Conservation (phyloP, 768 basidiomycete species). For the Tulasnella sp. region DNA sequence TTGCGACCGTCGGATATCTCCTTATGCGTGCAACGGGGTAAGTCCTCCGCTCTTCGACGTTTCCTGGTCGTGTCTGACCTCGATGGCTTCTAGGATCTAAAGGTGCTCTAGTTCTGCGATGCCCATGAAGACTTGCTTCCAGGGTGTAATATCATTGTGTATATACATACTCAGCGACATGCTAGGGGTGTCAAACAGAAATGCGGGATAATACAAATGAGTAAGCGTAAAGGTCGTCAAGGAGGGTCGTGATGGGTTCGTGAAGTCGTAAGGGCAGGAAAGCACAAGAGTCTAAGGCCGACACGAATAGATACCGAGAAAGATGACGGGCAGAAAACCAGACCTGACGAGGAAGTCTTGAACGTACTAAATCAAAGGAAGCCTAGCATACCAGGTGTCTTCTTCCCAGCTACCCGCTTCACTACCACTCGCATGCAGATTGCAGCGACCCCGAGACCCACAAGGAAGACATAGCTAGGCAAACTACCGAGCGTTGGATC, state of each 20-base stretch:
- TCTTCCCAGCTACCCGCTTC: slow-evolving; percentile 23
- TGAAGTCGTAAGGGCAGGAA: not conserved
- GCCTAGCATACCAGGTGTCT: not conserved
- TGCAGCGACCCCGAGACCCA: slow-evolving; percentile 27
- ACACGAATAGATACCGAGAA: not conserved
- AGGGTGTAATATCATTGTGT: slow-evolving; percentile 1
- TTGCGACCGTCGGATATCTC: slow-evolving; percentile 78
- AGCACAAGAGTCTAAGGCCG: not conserved
- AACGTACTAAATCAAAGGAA: not conserved
- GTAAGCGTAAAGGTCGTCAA: not conserved
- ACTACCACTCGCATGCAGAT: slow-evolving; percentile 26
- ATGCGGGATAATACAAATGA: not conserved
- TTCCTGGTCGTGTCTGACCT: not conserved
- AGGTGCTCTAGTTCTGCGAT: not conserved
- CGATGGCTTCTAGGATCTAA: not conserved
- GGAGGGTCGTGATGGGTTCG: slow-evolving; percentile 3
- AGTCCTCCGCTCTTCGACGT: slow-evolving; percentile 33
- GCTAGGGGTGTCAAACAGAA: not conserved
- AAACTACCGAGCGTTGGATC: slow-evolving; percentile 19
- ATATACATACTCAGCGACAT: not conserved
- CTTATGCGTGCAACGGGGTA: slow-evolving; percentile 72
- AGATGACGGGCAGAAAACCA: not conserved
- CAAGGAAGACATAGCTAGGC: slow-evolving; percentile 25
- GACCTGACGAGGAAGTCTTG: not conserved
- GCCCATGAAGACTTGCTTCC: not conserved